Conservation (phyloP, 495 filamentous ascomycete species). For the Neurospora sp. region DNA sequence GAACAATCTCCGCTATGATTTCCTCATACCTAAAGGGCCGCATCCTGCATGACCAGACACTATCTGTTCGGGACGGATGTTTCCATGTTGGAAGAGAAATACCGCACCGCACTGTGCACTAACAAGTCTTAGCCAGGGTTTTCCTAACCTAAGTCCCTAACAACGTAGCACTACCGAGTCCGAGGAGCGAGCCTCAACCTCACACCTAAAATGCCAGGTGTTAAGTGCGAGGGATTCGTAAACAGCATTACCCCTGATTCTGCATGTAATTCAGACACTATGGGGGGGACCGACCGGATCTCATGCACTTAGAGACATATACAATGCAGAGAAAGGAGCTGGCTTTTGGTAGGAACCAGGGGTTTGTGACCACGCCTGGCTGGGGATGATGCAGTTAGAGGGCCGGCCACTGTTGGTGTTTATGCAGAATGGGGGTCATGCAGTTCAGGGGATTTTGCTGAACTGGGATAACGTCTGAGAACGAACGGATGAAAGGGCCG, state of each 20-base stretch:
- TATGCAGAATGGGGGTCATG: background rate
- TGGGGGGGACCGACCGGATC: background rate
- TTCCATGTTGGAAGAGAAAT: background rate
- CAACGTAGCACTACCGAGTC: background rate
- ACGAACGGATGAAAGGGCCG: background rate
- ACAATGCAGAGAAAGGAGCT: background rate
- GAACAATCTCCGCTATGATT: background rate
- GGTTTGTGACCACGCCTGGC: background rate
- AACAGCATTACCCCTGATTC: background rate
- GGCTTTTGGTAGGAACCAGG: background rate
- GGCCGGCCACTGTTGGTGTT: background rate
- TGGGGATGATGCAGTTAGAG: background rate
- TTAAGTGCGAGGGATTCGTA: background rate
- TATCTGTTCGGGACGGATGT: background rate
- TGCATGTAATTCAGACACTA: background rate
- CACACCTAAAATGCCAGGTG: background rate
- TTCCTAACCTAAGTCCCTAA: background rate
- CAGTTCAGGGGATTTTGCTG: background rate
- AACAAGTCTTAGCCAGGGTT: background rate
- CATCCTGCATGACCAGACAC: background rate
- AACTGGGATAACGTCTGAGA: background rate
- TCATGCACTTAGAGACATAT: background rate
- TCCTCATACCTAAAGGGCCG: background rate
- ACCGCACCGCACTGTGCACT: background rate
- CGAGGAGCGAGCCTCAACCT: background rate